A percentile compares a stretch with the other conserved stretches of the same genome.
phyloP scores from a whole-genome alignment of 352 stramenopile genomes.

The Phytophthora syringae region DNA sequence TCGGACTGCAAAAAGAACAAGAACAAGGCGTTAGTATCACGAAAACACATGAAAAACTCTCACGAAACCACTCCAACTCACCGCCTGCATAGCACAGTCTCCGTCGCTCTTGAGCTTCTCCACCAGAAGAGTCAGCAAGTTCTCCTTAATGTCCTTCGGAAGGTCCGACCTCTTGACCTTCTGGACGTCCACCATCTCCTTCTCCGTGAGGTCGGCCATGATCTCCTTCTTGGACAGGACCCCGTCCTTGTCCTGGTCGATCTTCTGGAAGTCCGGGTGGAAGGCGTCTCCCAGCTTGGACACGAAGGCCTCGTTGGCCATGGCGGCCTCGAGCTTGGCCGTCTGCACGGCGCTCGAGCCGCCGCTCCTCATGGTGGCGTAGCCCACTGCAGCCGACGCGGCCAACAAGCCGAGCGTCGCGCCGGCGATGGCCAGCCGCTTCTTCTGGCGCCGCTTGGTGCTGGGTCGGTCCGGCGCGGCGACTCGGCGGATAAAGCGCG shows the following conservation, averaged over 20 bases:
- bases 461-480: slow-evolving; percentile 51
- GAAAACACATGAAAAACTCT: background rate
- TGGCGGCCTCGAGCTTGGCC: slow-evolving; percentile 16
- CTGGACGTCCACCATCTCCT: slow-evolving; percentile 20
- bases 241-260: slow-evolving; percentile 44
- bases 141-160: slow-evolving; percentile 22
- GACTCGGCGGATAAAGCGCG: slow-evolving; percentile 63
- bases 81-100: slow-evolving; percentile 19
- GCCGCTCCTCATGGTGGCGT: slow-evolving; percentile 38
- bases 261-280: slow-evolving; percentile 45
- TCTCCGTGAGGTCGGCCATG: slow-evolving; percentile 20
- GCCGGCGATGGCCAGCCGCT: slow-evolving; percentile 51
- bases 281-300: slow-evolving; percentile 39
- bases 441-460: slow-evolving; percentile 56
- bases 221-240: slow-evolving; percentile 20
- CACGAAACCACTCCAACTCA: slow-evolving; percentile 3
- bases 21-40: background rate
- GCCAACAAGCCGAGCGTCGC: slow-evolving; percentile 54
- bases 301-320: slow-evolving; percentile 39
- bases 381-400: slow-evolving; percentile 50
- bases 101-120: slow-evolving; percentile 26
- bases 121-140: slow-evolving; percentile 20
- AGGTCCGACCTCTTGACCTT: slow-evolving; percentile 22
- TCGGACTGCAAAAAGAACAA: slow-evolving; percentile 4
- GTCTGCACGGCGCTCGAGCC: slow-evolving; percentile 12